Percentiles rank a stretch among this genome's conserved stretches.
Evolutionary conservation across 345 rosid genomes (phyloP).

Genomic region (Viola odorata): DNA sequence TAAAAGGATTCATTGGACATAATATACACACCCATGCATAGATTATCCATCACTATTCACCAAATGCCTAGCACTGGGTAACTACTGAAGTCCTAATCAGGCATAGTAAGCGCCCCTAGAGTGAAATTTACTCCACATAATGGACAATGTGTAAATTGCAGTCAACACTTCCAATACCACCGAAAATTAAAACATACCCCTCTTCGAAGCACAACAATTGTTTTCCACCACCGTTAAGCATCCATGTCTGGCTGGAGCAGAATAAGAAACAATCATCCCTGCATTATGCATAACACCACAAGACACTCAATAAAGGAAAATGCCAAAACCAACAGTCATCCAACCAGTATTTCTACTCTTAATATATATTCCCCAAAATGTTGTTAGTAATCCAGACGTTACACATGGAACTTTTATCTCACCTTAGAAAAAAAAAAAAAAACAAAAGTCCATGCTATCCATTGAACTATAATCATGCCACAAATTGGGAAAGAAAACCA

Average conservation of each 20-base stretch:
- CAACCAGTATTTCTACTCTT: background rate
- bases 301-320: constrained; percentile 17
- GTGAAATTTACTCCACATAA: background rate
- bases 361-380: background rate
- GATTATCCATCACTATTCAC: background rate
- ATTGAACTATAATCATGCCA: too few species aligned
- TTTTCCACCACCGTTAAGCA: constrained; percentile 85
- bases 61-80: background rate
- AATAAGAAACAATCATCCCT: constrained; percentile 72
- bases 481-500: too few species aligned
- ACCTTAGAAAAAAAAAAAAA: too few species aligned
- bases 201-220: constrained; percentile 86
- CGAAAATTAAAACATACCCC: constrained; percentile 41
- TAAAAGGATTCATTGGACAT: background rate
- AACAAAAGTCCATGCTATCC: too few species aligned
- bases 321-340: background rate
- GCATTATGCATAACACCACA: constrained; percentile 22
- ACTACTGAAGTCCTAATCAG: background rate
- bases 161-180: constrained; percentile 5
- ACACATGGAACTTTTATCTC: too few species aligned
- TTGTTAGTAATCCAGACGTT: too few species aligned
- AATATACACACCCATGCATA: background rate
- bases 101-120: background rate
- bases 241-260: constrained; percentile 78
- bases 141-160: background rate